phyloP scores from a whole-genome alignment of 1,284 basidiomycete genomes.

The Lentinula novae-zelandiae region DNA sequence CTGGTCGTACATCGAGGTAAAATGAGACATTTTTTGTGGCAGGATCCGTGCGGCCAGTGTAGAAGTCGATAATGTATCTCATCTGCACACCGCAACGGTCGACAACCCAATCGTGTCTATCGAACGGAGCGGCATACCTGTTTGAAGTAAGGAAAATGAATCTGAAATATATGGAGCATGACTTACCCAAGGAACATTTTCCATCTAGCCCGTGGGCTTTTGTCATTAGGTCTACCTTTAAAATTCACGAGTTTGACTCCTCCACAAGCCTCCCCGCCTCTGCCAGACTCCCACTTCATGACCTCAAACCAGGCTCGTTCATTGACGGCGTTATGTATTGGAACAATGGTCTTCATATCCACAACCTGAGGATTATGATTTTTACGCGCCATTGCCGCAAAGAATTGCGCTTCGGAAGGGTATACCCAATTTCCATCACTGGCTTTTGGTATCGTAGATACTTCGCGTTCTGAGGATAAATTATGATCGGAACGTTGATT shows the following conservation, averaged over 20 bases:
- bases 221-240: constrained; percentile 72
- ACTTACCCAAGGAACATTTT: constrained; percentile 81
- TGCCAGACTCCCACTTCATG: constrained; percentile 83
- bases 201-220: constrained; percentile 79
- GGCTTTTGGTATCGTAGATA: constrained; percentile 84
- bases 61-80: constrained; percentile 98
- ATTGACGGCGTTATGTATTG: constrained; percentile 99
- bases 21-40: constrained; percentile 62
- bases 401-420: constrained; percentile 98
- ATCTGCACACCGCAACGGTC: constrained; percentile 87
- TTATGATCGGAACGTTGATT: constrained; percentile 15
- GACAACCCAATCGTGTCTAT: constrained; percentile 96
- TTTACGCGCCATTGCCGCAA: constrained; percentile 92
- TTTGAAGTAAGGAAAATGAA: neutral
- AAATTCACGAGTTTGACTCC: constrained; percentile 85
- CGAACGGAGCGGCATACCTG: constrained; percentile 93
- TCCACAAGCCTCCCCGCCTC: constrained; percentile 79
- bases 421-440: constrained; percentile 88
- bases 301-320: constrained; percentile 94
- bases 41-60: constrained; percentile 72
- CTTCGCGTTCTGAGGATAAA: constrained; percentile 69
- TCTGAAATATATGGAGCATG: neutral
- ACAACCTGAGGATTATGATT: constrained; percentile 77
- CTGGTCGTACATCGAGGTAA: constrained; percentile 92
- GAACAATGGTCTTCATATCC: constrained; percentile 96